These are phyloP conservation scores for Pseudonitzschia delicatissima DNA, from an alignment of 108 stramenopile genomes.

Conservation along the genomic window DNA sequence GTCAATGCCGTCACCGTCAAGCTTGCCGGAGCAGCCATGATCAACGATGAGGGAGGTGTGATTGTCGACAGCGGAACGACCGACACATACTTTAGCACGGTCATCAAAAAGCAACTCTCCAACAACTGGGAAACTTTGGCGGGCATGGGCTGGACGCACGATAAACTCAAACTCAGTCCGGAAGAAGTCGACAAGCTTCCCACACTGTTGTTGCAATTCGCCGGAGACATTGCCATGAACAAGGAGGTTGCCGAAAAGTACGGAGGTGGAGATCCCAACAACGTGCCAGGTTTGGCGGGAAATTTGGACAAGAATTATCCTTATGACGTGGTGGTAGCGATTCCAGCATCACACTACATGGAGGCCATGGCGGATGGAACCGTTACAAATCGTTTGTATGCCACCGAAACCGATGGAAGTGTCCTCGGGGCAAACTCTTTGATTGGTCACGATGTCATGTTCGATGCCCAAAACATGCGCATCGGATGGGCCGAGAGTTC, in stretches of 20 bases:
- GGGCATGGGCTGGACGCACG: constrained; percentile 47
- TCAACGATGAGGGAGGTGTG: constrained; percentile 51
- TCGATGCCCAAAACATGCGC: constrained; percentile 59
- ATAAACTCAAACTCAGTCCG: constrained; percentile 32
- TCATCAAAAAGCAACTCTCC: constrained; percentile 52
- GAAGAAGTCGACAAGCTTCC: constrained; percentile 71
- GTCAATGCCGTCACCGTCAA: constrained; percentile 23
- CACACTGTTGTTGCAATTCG: constrained; percentile 78
- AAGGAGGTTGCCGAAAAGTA: constrained; percentile 29
- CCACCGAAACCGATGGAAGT: constrained; percentile 71
- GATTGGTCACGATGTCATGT: constrained; percentile 90
- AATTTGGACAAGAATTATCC: constrained; percentile 52
- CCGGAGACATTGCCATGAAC: constrained; percentile 38
- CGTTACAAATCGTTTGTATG: constrained; percentile 75
- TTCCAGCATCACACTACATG: constrained; percentile 83
- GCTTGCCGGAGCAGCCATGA: constrained; percentile 17
- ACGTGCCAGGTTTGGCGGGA: constrained; percentile 50
- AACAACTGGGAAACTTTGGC: constrained; percentile 56
- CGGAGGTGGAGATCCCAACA: constrained; percentile 14
- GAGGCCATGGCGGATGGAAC: constrained; percentile 46
- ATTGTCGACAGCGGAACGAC: constrained; percentile 91
- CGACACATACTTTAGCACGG: constrained; percentile 71
- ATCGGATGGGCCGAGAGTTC: constrained; percentile 90
- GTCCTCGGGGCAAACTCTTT: constrained; percentile 96
- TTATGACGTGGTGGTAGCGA: constrained; percentile 70